Conservation (phyloP, 1,284 basidiomycete genomes). For the Gymnopus androsaceus region DNA sequence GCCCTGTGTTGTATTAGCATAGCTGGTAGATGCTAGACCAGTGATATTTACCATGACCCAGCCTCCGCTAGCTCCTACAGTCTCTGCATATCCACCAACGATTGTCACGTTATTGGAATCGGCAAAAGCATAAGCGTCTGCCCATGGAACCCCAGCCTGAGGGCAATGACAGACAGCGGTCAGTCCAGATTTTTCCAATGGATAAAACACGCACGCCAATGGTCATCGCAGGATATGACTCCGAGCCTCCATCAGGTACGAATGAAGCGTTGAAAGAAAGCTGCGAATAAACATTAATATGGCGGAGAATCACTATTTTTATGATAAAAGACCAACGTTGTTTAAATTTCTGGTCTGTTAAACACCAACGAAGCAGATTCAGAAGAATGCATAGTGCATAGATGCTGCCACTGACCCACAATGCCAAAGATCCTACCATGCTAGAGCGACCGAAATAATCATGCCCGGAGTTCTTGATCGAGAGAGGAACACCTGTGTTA, state of each 20-base stretch:
- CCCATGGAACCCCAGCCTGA: constrained; percentile 27
- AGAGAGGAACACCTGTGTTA: constrained; percentile 1
- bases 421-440: neutral
- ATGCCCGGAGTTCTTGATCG: too few relatives aligned
- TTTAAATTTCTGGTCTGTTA: too few relatives aligned
- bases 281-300: neutral
- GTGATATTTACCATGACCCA: too few relatives aligned
- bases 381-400: too few relatives aligned
- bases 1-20: constrained; percentile 30
- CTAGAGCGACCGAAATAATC: constrained; percentile 6
- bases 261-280: constrained; percentile 8
- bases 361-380: too few relatives aligned
- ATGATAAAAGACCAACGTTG: too few relatives aligned
- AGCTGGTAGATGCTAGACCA: constrained; percentile 14
- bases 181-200: too few relatives aligned
- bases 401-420: constrained; percentile 4
- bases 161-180: too few relatives aligned
- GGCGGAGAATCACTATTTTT: too few relatives aligned
- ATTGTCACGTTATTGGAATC: constrained; percentile 32
- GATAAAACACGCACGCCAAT: constrained; percentile 23
- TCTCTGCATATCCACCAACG: constrained; percentile 10
- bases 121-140: constrained; percentile 28
- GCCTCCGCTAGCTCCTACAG: constrained; percentile 29
- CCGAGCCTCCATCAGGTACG: too few relatives aligned
- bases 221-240: constrained; percentile 19